Evolutionary conservation across 805 yeast species (phyloP).

Genomic region (Lachancea sp.): DNA sequence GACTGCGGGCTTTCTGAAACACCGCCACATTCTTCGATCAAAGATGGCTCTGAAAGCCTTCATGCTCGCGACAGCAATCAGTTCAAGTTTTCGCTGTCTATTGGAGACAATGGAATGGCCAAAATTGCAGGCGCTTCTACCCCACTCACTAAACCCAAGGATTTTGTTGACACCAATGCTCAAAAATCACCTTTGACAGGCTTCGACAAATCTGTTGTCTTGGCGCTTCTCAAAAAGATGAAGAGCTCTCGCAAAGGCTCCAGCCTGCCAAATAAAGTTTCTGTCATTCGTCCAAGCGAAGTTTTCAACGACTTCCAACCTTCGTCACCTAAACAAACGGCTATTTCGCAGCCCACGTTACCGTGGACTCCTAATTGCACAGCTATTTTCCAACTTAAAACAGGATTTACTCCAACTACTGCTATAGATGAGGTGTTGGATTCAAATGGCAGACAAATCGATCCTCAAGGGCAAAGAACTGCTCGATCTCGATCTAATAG

Average conservation of each 20-base stretch:
- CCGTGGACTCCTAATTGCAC: constrained; percentile 27
- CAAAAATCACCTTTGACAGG: constrained; percentile 6
- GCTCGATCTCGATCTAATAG: constrained; percentile 13
- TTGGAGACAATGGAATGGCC: constrained; percentile 33
- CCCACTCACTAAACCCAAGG: neutral
- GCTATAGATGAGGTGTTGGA: constrained; percentile 24
- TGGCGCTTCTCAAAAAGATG: constrained; percentile 28
- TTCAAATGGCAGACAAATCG: constrained; percentile 4
- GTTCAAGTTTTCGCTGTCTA: constrained; percentile 25
- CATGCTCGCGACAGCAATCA: neutral
- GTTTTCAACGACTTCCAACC: constrained; percentile 10
- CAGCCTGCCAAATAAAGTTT: constrained; percentile 1
- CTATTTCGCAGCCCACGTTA: constrained; percentile 9
- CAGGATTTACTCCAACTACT: constrained; percentile 24
- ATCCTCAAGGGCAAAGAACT: neutral
- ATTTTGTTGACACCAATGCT: neutral
- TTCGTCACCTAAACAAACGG: constrained; percentile 15
- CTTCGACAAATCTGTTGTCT: constrained; percentile 25
- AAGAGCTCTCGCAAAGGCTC: constrained; percentile 13
- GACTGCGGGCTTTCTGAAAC: constrained; percentile 4
- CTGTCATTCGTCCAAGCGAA: constrained; percentile 7
- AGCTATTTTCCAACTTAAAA: constrained; percentile 17
- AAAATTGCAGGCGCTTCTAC: constrained; percentile 18
- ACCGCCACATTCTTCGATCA: neutral
- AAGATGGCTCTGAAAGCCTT: constrained; percentile 2